Conservation (phyloP, 2,329 filamentous ascomycete species). For the Chaetomiaceae sp. region DNA sequence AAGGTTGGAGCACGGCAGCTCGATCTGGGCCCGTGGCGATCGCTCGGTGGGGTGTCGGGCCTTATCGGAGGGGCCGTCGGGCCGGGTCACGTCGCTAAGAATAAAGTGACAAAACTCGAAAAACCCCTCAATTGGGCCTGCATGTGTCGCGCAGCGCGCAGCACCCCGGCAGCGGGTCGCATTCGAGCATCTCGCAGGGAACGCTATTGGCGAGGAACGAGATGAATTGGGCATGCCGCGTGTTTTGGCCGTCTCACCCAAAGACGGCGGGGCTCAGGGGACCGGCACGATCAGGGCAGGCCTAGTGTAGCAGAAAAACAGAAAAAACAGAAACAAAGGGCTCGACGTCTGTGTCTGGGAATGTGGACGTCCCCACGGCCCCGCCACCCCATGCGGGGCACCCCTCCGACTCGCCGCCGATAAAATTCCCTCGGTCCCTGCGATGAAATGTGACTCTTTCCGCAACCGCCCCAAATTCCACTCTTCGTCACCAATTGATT, state of each 20-base stretch:
- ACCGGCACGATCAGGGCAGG: background rate
- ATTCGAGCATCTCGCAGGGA: background rate
- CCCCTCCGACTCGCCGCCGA: constrained; percentile 11
- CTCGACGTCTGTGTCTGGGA: background rate
- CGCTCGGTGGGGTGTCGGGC: constrained; percentile 9
- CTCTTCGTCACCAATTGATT: constrained; percentile 5
- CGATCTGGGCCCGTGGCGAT: constrained; percentile 11
- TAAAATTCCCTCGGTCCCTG: constrained; percentile 17
- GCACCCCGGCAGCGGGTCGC: background rate
- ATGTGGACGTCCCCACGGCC: constrained; percentile 9
- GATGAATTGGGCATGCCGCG: constrained; percentile 2
- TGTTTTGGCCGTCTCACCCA: background rate
- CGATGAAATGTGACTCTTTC: constrained; percentile 9
- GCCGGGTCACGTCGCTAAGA: constrained; percentile 10
- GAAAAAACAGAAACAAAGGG: constrained; percentile 3
- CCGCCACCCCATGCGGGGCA: constrained; percentile 13
- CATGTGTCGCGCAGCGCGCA: too few relatives aligned
- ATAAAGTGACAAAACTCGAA: background rate
- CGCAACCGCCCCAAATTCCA: constrained; percentile 6
- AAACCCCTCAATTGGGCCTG: constrained; percentile 1
- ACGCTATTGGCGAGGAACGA: background rate
- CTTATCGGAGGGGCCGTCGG: constrained; percentile 11
- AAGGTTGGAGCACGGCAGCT: background rate
- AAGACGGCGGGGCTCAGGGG: background rate
- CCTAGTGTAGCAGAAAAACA: too few relatives aligned